These are phyloP conservation scores for Voacanga thouarsii DNA, from an alignment of 257 asterid genomes.

Conservation along the genomic window DNA sequence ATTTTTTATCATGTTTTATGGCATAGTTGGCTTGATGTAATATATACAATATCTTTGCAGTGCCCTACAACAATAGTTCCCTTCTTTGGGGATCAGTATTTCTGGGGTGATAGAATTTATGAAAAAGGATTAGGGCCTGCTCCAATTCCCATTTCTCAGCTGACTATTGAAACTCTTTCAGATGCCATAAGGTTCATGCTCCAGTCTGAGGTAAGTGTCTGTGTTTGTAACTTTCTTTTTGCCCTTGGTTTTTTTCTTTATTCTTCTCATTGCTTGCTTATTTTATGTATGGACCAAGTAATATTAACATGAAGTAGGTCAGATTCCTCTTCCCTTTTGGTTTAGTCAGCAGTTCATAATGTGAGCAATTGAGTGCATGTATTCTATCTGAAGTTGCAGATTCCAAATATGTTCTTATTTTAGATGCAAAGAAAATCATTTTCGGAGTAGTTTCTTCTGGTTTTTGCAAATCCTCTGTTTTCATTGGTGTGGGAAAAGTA, in stretches of 20 bases:
- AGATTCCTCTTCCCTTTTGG: background rate
- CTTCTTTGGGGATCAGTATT: slow-evolving; percentile 93
- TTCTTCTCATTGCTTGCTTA: background rate
- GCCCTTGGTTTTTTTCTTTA: background rate
- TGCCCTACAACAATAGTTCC: slow-evolving; percentile 98
- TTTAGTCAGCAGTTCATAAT: background rate
- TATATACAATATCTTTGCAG: slow-evolving; percentile 39
- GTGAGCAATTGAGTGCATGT: background rate
- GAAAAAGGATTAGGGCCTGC: slow-evolving; percentile 83
- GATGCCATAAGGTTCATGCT: slow-evolving; percentile 94
- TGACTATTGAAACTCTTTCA: slow-evolving; percentile 68
- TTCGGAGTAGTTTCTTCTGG: background rate
- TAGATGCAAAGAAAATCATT: too few relatives aligned
- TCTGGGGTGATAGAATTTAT: slow-evolving; percentile 89
- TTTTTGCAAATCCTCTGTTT: background rate
- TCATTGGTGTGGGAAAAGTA: background rate
- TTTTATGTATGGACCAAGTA: background rate
- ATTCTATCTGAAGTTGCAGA: background rate
- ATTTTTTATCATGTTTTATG: background rate
- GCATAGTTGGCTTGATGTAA: slow-evolving; percentile 1
- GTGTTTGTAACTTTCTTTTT: too few relatives aligned
- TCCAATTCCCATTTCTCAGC: slow-evolving; percentile 81
- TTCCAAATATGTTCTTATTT: background rate
- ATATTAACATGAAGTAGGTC: background rate
- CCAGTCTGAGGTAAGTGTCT: slow-evolving; percentile 67